Conservation (phyloP, 352 stramenopile species). For the Pythium aquatile region DNA sequence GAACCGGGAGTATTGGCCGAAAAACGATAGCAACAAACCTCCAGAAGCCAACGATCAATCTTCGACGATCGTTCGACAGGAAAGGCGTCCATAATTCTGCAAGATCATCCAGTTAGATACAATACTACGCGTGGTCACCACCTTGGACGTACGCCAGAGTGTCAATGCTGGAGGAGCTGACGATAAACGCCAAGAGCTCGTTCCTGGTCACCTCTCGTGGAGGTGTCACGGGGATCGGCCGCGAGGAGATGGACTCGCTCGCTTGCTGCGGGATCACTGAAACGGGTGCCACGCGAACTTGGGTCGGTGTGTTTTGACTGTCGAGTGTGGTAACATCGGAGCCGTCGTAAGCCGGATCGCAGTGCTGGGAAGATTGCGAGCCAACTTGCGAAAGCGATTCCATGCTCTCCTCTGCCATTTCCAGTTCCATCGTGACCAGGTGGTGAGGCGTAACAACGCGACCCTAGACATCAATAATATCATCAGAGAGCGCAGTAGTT, state of each 20-base stretch:
- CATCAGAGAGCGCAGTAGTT: too few species aligned
- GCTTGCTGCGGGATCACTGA: neutral
- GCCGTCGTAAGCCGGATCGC: slow-evolving; percentile 11
- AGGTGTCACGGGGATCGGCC: neutral
- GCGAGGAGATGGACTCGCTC: neutral
- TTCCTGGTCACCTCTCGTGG: neutral
- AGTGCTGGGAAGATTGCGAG: neutral
- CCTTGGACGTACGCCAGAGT: slow-evolving; percentile 13
- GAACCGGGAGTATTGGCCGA: neutral
- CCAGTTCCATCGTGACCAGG: slow-evolving; percentile 33
- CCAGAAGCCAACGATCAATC: slow-evolving; percentile 1
- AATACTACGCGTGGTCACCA: too few species aligned
- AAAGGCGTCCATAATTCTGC: slow-evolving; percentile 14
- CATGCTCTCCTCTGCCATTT: slow-evolving; percentile 31
- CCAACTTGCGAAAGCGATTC: slow-evolving; percentile 18
- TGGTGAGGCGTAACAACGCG: slow-evolving; percentile 36
- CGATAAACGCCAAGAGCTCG: slow-evolving; percentile 9
- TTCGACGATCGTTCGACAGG: neutral
- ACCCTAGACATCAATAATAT: slow-evolving; percentile 19
- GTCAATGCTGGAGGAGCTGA: slow-evolving; percentile 10
- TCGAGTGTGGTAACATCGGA: slow-evolving; percentile 3
- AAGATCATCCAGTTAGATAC: neutral
- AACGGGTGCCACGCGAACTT: too few species aligned
- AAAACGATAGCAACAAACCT: slow-evolving; percentile 2
- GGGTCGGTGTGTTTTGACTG: neutral